These are phyloP conservation scores for Lepidium africanum DNA, from an alignment of 345 rosid species.

Conservation along the genomic window DNA sequence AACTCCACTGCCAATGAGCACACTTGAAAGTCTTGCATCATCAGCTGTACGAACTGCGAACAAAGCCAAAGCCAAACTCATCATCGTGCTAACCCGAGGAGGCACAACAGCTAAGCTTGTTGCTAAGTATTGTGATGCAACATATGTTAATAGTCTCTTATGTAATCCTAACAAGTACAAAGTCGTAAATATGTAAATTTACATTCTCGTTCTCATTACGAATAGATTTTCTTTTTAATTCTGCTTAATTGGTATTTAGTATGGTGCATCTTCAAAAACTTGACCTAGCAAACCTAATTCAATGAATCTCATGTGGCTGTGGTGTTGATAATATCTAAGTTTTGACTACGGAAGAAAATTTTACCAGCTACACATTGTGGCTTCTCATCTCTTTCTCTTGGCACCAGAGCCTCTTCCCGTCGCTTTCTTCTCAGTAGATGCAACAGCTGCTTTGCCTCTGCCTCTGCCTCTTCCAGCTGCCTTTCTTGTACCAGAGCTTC, in stretches of 20 bases:
- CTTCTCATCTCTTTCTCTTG: constrained; percentile 62
- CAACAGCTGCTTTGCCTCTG: constrained; percentile 40
- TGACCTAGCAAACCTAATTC: too few species aligned
- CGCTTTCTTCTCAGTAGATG: constrained; percentile 42
- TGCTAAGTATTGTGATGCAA: constrained; percentile 13
- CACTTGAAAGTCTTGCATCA: constrained; percentile 16
- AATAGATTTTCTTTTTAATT: neutral
- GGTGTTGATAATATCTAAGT: too few species aligned
- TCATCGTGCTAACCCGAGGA: constrained; percentile 13
- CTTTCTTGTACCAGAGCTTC: constrained; percentile 45
- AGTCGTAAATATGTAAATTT: too few species aligned
- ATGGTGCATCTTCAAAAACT: neutral
- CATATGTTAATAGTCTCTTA: too few species aligned
- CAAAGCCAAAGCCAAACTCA: constrained; percentile 7
- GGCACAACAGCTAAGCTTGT: constrained; percentile 15
- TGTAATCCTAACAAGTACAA: too few species aligned
- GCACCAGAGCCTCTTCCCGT: constrained; percentile 60
- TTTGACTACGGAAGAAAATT: too few species aligned
- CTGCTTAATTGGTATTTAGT: neutral
- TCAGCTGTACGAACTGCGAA: constrained; percentile 12
- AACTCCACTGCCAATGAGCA: constrained; percentile 16
- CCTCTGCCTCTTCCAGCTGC: constrained; percentile 29
- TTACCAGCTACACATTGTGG: neutral
- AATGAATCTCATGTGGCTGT: too few species aligned
- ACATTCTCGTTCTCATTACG: neutral